phyloP scores from a whole-genome alignment of 768 basidiomycete species.

The Pleurotus citrinopileatus region DNA sequence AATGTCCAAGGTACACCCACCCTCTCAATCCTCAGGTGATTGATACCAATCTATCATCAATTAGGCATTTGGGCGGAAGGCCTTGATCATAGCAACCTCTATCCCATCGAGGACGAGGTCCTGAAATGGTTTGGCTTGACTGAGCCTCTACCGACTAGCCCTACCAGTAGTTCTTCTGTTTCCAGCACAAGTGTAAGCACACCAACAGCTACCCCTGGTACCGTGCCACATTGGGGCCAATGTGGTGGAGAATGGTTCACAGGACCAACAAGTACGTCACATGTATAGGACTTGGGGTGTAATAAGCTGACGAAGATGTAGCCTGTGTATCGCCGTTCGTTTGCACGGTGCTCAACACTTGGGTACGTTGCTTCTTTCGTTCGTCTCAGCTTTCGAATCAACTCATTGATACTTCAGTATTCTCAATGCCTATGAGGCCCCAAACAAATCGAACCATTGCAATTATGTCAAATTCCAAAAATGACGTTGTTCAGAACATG shows the following conservation, averaged over 20 bases:
- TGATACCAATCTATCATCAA: neutral
- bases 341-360: slow-evolving; percentile 18
- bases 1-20: slow-evolving; percentile 30
- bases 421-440: slow-evolving; percentile 26
- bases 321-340: slow-evolving; percentile 20
- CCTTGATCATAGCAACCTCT: slow-evolving; percentile 44
- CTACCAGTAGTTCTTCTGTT: slow-evolving; percentile 15
- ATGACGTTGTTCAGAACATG: no score
- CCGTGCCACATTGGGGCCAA: slow-evolving; percentile 25
- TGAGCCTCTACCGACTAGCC: slow-evolving; percentile 13
- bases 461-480: neutral
- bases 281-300: neutral
- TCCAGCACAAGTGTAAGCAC: slow-evolving; percentile 16
- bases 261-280: slow-evolving; percentile 19
- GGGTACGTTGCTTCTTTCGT: slow-evolving; percentile 12
- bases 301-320: neutral
- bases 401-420: slow-evolving; percentile 21
- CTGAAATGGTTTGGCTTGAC: slow-evolving; percentile 48
- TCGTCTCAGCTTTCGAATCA: neutral
- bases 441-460: no score
- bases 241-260: slow-evolving; percentile 29
- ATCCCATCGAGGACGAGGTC: slow-evolving; percentile 42
- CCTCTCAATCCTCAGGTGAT: no score
- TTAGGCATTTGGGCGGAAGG: slow-evolving; percentile 42
- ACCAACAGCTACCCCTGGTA: slow-evolving; percentile 11